Conservation (phyloP, 2,329 filamentous ascomycete genomes). For the Cladobotryum mycophilum region DNA sequence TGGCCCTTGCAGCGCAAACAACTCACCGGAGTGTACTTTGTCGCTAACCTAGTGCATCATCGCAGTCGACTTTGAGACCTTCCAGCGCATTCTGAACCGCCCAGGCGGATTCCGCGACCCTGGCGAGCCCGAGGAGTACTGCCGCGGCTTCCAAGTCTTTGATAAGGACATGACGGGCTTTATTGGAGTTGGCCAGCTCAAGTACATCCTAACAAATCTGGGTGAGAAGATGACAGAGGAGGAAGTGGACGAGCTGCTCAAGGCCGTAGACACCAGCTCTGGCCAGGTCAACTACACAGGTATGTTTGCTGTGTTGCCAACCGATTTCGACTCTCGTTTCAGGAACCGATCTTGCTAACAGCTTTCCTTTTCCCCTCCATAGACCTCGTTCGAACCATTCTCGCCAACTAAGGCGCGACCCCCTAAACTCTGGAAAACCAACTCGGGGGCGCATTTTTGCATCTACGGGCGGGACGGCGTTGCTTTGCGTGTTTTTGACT, state of each 20-base stretch:
- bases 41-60: slow-evolving; percentile 10
- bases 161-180: slow-evolving; percentile 98
- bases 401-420: slow-evolving; percentile 59
- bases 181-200: slow-evolving; percentile 94
- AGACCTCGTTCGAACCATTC: slow-evolving; percentile 82
- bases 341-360: background rate
- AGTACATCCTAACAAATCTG: slow-evolving; percentile 95
- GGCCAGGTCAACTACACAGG: slow-evolving; percentile 97
- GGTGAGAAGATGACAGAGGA: slow-evolving; percentile 99
- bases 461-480: slow-evolving; percentile 29
- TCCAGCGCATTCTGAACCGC: slow-evolving; percentile 93
- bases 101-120: slow-evolving; percentile 97
- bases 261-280: slow-evolving; percentile 92
- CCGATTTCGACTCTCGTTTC: too few relatives aligned
- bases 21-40: background rate
- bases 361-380: background rate
- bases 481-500: slow-evolving; percentile 18
- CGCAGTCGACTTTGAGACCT: slow-evolving; percentile 93
- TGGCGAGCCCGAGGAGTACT: slow-evolving; percentile 96
- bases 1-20: background rate
- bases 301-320: slow-evolving; percentile 36
- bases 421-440: slow-evolving; percentile 10
- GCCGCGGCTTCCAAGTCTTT: slow-evolving; percentile 97
- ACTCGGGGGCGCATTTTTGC: slow-evolving; percentile 19
- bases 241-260: slow-evolving; percentile 96